Percentiles rank a stretch among this genome's conserved stretches.
Evolutionary conservation across 1,284 basidiomycete species (phyloP).

Genomic region (Trametes pubescens): DNA sequence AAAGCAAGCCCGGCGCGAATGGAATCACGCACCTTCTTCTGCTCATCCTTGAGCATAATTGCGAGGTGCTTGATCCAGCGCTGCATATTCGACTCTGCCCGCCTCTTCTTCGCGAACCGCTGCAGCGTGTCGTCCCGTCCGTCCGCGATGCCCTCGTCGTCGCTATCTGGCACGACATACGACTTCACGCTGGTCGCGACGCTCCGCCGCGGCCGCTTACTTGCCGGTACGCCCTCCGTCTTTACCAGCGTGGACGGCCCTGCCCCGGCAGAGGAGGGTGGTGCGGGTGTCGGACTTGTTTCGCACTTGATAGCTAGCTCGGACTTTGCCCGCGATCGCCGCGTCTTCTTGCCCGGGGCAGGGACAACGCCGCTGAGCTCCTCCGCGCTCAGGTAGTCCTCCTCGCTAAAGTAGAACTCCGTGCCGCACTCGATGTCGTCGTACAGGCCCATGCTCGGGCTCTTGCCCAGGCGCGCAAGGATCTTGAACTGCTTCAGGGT

Average conservation of each 20-base stretch:
- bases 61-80: conserved; percentile 72
- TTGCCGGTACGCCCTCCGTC: conserved; percentile 32
- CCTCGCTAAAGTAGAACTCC: conserved; percentile 71
- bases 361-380: conserved; percentile 34
- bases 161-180: conserved; percentile 73
- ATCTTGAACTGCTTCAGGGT: conserved; percentile 78
- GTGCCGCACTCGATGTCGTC: conserved; percentile 67
- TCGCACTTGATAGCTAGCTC: conserved; percentile 48
- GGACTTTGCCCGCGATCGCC: conserved; percentile 35
- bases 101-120: conserved; percentile 48
- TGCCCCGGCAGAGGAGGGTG: conserved; percentile 8
- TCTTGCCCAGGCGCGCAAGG: conserved; percentile 66
- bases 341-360: conserved; percentile 34
- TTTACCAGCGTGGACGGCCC: conserved; percentile 12
- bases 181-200: conserved; percentile 60
- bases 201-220: conserved; percentile 64
- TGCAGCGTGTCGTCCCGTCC: conserved; percentile 47
- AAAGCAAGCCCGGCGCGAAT: not conserved
- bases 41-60: conserved; percentile 65
- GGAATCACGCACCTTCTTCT: conserved; percentile 60
- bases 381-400: conserved; percentile 60
- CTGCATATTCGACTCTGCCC: conserved; percentile 62
- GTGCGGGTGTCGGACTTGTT: conserved; percentile 27
- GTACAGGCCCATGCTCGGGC: conserved; percentile 60
- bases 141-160: conserved; percentile 67